These are phyloP conservation scores for Populus davidiana DNA, from an alignment of 345 rosid species.

Conservation along the genomic window DNA sequence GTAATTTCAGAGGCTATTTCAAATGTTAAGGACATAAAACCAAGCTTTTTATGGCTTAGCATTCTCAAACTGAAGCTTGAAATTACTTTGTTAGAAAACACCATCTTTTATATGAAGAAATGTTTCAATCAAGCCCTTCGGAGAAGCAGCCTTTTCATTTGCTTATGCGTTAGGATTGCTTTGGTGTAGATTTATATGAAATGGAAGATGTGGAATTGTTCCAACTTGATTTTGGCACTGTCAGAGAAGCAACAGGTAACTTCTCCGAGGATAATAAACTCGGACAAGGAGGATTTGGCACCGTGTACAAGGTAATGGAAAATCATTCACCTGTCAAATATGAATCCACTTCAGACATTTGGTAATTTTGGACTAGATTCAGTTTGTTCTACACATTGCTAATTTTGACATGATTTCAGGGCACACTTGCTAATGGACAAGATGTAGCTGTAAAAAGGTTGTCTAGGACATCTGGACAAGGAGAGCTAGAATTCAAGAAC, in stretches of 20 bases:
- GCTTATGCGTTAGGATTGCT: background rate
- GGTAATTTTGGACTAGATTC: too few relatives aligned
- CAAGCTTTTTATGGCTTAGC: too few relatives aligned
- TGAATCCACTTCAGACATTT: too few relatives aligned
- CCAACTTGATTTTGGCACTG: background rate
- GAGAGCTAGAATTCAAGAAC: slow-evolving; percentile 64
- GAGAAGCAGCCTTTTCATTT: too few relatives aligned
- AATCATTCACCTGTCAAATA: background rate
- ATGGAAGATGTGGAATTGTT: background rate
- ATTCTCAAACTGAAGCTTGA: too few relatives aligned
- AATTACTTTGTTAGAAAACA: background rate
- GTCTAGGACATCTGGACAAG: background rate
- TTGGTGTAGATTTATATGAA: background rate
- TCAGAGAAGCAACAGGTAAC: slow-evolving; percentile 11
- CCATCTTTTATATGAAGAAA: too few relatives aligned
- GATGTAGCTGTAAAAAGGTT: slow-evolving; percentile 10
- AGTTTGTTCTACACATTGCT: too few relatives aligned
- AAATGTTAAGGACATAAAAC: too few relatives aligned
- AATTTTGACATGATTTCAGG: background rate
- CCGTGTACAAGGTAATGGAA: slow-evolving; percentile 33
- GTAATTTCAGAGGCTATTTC: slow-evolving; percentile 7
- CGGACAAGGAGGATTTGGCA: slow-evolving; percentile 48
- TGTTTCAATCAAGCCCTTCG: too few relatives aligned
- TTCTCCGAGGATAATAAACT: slow-evolving; percentile 34
- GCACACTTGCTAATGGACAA: slow-evolving; percentile 6